phyloP scores from a whole-genome alignment of 306 rosid species.

The Abrus precatorius region DNA sequence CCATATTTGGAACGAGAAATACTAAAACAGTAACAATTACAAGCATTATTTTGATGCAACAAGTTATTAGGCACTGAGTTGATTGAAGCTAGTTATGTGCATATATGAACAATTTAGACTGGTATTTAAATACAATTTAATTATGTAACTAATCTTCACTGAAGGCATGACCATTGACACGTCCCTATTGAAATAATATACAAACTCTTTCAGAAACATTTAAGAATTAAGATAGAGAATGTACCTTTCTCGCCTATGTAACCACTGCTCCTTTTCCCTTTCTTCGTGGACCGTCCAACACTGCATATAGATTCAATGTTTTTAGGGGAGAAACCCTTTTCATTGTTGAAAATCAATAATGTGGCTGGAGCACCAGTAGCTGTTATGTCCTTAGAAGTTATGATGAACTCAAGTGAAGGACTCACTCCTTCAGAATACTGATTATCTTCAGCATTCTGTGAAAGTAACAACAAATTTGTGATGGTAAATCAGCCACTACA shows the following conservation, averaged over 20 bases:
- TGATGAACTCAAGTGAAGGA: constrained; percentile 72
- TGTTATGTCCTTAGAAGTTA: constrained; percentile 73
- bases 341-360: constrained; percentile 73
- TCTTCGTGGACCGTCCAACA: constrained; percentile 81
- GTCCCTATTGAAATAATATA: not conserved
- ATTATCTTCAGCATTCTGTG: constrained; percentile 86
- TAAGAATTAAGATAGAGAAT: not conserved
- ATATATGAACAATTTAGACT: not conserved
- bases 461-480: not conserved
- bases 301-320: constrained; percentile 84
- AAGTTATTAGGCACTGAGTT: not conserved
- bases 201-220: not conserved
- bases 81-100: not conserved
- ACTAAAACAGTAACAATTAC: not conserved
- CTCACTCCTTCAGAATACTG: constrained; percentile 54
- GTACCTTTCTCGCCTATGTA: constrained; percentile 89
- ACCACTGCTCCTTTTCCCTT: constrained; percentile 66
- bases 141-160: not conserved
- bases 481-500: not conserved
- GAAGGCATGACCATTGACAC: not conserved
- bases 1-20: not conserved
- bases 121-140: not conserved
- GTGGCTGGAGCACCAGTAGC: constrained; percentile 73
- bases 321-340: constrained; percentile 66
- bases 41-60: not conserved